Conservation (phyloP, 257 asterid genomes). For the Avicennia marina region DNA sequence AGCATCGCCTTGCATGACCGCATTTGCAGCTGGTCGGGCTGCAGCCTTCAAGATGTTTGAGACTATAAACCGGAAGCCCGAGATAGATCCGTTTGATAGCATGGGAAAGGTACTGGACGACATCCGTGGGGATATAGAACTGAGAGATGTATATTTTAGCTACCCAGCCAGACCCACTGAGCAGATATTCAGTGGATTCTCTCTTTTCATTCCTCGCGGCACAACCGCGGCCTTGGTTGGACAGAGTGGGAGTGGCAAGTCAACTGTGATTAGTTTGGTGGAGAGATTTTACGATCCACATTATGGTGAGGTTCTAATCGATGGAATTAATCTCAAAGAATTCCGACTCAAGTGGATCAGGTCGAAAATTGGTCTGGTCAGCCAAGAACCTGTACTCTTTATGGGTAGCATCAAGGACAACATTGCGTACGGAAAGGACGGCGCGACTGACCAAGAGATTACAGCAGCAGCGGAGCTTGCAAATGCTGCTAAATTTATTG, state of each 20-base stretch:
- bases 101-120: slow-evolving; percentile 41
- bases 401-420: slow-evolving; percentile 63
- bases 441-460: slow-evolving; percentile 56
- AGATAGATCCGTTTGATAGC: slow-evolving; percentile 50
- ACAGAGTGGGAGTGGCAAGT: slow-evolving; percentile 84
- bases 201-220: slow-evolving; percentile 51
- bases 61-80: slow-evolving; percentile 49
- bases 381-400: slow-evolving; percentile 86
- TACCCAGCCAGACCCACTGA: slow-evolving; percentile 66
- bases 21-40: slow-evolving; percentile 67
- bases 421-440: slow-evolving; percentile 61
- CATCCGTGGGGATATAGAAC: slow-evolving; percentile 52
- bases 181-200: slow-evolving; percentile 55
- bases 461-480: slow-evolving; percentile 62
- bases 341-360: slow-evolving; percentile 70
- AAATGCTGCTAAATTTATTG: slow-evolving; percentile 71
- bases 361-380: slow-evolving; percentile 65
- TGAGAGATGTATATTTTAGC: slow-evolving; percentile 47
- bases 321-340: slow-evolving; percentile 52
- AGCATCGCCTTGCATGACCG: slow-evolving; percentile 61
- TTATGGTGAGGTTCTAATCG: slow-evolving; percentile 54
- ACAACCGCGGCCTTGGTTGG: slow-evolving; percentile 67
- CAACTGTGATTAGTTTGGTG: slow-evolving; percentile 62
- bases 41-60: slow-evolving; percentile 73
- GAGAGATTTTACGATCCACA: slow-evolving; percentile 80